Percentiles rank a stretch among this genome's conserved stretches.
These are phyloP conservation scores for Castanea mollissima DNA, from an alignment of 306 rosid species.

Conservation along the genomic window DNA sequence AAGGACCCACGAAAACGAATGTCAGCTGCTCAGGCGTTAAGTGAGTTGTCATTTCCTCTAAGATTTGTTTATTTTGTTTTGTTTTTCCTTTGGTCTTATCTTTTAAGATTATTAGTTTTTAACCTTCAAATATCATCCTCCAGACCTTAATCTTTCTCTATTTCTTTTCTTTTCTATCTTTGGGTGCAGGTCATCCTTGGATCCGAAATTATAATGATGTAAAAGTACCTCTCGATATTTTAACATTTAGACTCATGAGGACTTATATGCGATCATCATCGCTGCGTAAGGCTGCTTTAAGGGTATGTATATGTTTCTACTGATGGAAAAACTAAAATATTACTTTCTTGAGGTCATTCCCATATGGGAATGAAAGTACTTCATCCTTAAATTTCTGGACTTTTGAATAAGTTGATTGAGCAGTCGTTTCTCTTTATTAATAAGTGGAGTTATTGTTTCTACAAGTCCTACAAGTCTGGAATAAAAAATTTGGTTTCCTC, in stretches of 20 bases:
- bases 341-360: conserved; percentile 6
- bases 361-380: conserved; percentile 14
- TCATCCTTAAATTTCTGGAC: conserved; percentile 1
- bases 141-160: conserved; percentile 25
- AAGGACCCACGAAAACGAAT: conserved; percentile 95
- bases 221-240: conserved; percentile 81
- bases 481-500: neutral
- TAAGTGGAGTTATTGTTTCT: neutral
- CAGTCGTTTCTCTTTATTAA: neutral
- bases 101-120: conserved; percentile 20
- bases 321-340: conserved; percentile 7
- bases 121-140: conserved; percentile 1
- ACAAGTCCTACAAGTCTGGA: neutral
- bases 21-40: conserved; percentile 93
- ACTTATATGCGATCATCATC: conserved; percentile 83
- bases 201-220: conserved; percentile 61
- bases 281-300: conserved; percentile 96
- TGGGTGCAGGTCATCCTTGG: conserved; percentile 93
- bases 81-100: neutral
- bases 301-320: conserved; percentile 56
- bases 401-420: neutral
- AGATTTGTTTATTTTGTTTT: neutral
- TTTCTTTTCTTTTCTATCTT: neutral
- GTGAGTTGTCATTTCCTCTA: conserved; percentile 49
- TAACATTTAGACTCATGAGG: conserved; percentile 85